Evolutionary conservation across 495 filamentous ascomycete genomes (phyloP).

Genomic region (Aspergillus nidulans): DNA sequence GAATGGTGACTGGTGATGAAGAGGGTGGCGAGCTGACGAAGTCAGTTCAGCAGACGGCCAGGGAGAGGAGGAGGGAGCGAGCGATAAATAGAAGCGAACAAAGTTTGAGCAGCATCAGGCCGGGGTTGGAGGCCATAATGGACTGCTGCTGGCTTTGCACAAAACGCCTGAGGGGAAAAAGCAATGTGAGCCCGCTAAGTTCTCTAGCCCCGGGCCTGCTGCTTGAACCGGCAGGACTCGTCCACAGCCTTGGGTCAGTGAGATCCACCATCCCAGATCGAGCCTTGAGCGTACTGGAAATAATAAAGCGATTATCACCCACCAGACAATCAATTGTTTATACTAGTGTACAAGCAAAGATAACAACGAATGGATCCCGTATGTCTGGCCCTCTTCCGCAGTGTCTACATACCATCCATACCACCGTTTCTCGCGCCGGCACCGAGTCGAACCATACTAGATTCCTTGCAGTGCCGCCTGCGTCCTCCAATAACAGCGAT

Average conservation of each 20-base stretch:
- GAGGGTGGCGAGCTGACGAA: not conserved
- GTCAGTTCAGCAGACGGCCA: not conserved
- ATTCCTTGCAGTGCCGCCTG: not conserved
- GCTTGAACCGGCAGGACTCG: conserved; percentile 1
- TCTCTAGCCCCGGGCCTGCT: not conserved
- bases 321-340: not conserved
- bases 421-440: not conserved
- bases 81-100: conserved; percentile 24
- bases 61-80: conserved; percentile 8
- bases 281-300: not conserved
- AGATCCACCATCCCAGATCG: not conserved
- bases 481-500: not conserved
- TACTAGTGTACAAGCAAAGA: too few species aligned
- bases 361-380: too few species aligned
- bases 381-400: not conserved
- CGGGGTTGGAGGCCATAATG: conserved; percentile 1
- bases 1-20: not conserved
- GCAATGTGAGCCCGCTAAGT: not conserved
- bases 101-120: conserved; percentile 8
- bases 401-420: not conserved
- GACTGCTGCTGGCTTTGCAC: not conserved
- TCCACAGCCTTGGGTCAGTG: not conserved
- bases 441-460: not conserved
- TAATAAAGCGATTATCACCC: not conserved
- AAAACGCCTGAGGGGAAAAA: not conserved